phyloP scores from a whole-genome alignment of 2,329 filamentous ascomycete genomes.

The Sordariomycetes sp. region DNA sequence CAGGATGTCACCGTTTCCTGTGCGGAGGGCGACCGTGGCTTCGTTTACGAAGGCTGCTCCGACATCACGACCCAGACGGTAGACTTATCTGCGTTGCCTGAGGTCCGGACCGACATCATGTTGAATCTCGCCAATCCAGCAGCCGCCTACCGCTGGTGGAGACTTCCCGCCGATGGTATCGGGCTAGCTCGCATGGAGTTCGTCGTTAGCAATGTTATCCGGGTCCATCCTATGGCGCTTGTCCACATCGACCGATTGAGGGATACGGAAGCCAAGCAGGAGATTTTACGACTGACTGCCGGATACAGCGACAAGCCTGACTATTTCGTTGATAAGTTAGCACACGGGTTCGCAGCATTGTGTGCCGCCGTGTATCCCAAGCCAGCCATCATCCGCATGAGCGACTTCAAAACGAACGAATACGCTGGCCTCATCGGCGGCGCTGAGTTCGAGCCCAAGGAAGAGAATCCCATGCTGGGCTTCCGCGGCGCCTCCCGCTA shows the following conservation, averaged over 20 bases:
- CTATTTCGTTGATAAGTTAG: slow-evolving; percentile 26
- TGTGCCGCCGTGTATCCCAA: slow-evolving; percentile 26
- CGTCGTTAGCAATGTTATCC: slow-evolving; percentile 25
- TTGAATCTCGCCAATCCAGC: slow-evolving; percentile 26
- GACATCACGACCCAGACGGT: slow-evolving; percentile 21
- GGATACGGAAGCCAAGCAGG: slow-evolving; percentile 12
- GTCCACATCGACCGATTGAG: slow-evolving; percentile 20
- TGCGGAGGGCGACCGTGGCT: slow-evolving; percentile 24
- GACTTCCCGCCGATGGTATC: slow-evolving; percentile 25
- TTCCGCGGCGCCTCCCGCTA: slow-evolving; percentile 30
- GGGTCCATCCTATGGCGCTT: slow-evolving; percentile 25
- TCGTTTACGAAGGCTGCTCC: slow-evolving; percentile 24
- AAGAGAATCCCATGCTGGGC: slow-evolving; percentile 30
- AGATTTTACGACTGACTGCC: slow-evolving; percentile 17
- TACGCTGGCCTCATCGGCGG: slow-evolving; percentile 28
- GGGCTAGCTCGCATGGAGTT: slow-evolving; percentile 30
- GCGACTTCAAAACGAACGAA: slow-evolving; percentile 31
- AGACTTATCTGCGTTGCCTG: slow-evolving; percentile 14
- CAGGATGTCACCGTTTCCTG: slow-evolving; percentile 28
- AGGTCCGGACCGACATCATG: slow-evolving; percentile 21
- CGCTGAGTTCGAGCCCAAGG: slow-evolving; percentile 24
- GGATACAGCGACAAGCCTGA: slow-evolving; percentile 23
- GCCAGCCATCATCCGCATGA: slow-evolving; percentile 26
- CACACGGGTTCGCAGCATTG: slow-evolving; percentile 23
- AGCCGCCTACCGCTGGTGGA: slow-evolving; percentile 28